Evolutionary conservation across 164 flowering plant species (phyloP), one percentile per base, ranked within the genome.

Genomic region (Magnolia officinalis): DNA sequence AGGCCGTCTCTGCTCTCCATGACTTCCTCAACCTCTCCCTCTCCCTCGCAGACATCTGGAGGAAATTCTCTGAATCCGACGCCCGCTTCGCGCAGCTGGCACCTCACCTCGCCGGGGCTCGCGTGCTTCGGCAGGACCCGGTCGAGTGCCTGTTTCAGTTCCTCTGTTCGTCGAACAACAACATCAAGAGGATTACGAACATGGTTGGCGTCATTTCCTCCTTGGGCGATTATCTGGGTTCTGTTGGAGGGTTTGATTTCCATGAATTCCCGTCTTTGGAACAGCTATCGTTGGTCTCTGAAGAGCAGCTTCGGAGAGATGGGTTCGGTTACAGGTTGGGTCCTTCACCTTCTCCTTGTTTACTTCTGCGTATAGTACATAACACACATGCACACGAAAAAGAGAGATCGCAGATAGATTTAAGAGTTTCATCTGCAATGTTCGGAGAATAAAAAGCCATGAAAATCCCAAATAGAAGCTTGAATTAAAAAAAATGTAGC

Each of bases 311-410:
- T 77, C 84, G 97, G 71, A 84, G 80, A 52, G 95, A 94, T 20
- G 99, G 99, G n/a, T 94, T 96, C 75, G 98, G 98, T 26, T 96
- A 96, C 88, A 90, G 98, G 97, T 93, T 50, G 4, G 67, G 8
- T 75, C 26, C 23, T 64, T 64, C 3, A 23, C 4, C 61, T 55
- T 55, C 61, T 55, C 18, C 16, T 55, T 11, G 13, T 16, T 55
- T 55, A 55, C 18, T 11, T 55, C 61, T 9, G 13, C 61, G 61
- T 2, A 4, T 37, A 14, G 61, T 55, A 11, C 0, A 55, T 9
- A 55, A 37, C 45, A 37, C 45, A 37, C 45, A 37, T 5, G 6
- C 45, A 37, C 45, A 37, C 45, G 6, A 37, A 37, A 37, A 5
- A 37, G 6, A 5, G 45, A 37, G 45, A 37, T 37, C 45, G 0